phyloP scores from a whole-genome alignment of 2,329 filamentous ascomycete species.

The Orbilia ellipsospora region DNA sequence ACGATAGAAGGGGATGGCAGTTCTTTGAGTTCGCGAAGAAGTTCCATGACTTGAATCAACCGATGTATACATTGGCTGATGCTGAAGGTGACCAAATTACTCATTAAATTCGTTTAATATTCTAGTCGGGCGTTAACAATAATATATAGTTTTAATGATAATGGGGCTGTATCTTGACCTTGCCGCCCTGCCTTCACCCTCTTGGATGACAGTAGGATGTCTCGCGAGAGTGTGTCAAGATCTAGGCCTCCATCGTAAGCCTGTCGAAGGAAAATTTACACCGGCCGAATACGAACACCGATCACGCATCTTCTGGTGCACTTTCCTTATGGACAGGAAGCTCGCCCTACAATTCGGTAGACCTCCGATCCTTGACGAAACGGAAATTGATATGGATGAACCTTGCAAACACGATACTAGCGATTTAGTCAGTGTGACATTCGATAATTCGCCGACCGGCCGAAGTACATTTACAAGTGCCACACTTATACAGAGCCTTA shows the following conservation, averaged over 20 bases:
- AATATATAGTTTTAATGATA: constrained; percentile 56
- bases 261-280: constrained; percentile 53
- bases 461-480: constrained; percentile 18
- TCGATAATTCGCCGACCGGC: constrained; percentile 21
- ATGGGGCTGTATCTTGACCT: constrained; percentile 59
- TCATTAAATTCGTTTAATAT: constrained; percentile 22
- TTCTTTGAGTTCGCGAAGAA: constrained; percentile 58
- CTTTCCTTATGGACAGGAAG: constrained; percentile 59
- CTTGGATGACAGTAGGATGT: constrained; percentile 58
- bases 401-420: constrained; percentile 55
- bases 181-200: constrained; percentile 58
- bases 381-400: constrained; percentile 58
- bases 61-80: constrained; percentile 58
- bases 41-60: constrained; percentile 58
- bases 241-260: constrained; percentile 57
- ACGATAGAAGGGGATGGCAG: constrained; percentile 57
- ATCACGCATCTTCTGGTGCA: constrained; percentile 58
- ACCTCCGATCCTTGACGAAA: constrained; percentile 57
- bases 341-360: constrained; percentile 58
- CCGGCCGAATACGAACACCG: constrained; percentile 56
- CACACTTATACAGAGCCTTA: constrained; percentile 34
- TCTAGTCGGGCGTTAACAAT: not conserved
- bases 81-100: constrained; percentile 54
- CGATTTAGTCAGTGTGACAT: constrained; percentile 33
- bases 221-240: constrained; percentile 59